Percentiles rank a stretch among this genome's conserved stretches.
Evolutionary conservation across 1,139 yeast genomes (phyloP).

Genomic region (Geotrichum carabidarum): DNA sequence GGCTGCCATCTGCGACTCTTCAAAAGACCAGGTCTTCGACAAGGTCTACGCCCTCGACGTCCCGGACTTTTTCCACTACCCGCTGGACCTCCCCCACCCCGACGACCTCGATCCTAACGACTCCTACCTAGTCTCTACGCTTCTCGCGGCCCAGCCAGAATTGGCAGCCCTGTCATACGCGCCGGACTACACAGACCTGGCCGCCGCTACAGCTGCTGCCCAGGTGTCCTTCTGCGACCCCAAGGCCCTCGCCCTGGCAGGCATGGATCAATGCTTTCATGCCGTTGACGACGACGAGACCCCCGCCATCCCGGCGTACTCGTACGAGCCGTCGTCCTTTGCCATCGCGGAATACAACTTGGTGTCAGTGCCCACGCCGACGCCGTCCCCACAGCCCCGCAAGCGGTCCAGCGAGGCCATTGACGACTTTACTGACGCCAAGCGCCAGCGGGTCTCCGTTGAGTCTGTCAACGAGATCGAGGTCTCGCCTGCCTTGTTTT

Average conservation of each 20-base stretch:
- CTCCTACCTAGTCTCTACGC: not conserved
- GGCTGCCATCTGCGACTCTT: conserved; percentile 6
- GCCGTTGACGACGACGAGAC: not conserved
- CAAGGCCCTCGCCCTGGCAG: conserved; percentile 25
- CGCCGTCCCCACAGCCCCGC: conserved; percentile 8
- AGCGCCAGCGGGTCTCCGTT: not conserved
- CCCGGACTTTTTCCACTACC: not conserved
- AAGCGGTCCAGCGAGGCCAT: conserved; percentile 8
- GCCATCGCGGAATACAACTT: not conserved
- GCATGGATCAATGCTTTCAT: conserved; percentile 4
- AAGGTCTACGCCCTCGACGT: not conserved
- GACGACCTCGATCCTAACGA: not conserved
- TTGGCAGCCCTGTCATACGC: not conserved
- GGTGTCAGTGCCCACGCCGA: conserved; percentile 6
- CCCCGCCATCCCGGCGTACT: not conserved
- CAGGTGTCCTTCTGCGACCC: conserved; percentile 26
- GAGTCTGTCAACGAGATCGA: not conserved
- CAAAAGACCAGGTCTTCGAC: not conserved
- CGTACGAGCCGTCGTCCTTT: not conserved
- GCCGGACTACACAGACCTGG: not conserved
- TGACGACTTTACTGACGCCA: not conserved
- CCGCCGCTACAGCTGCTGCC: conserved; percentile 11
- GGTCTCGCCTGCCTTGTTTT: not conserved
- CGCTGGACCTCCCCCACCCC: not conserved
- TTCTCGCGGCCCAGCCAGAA: not conserved